These are phyloP conservation scores for Daldinia loculata DNA, from an alignment of 495 filamentous ascomycete genomes.

Conservation along the genomic window DNA sequence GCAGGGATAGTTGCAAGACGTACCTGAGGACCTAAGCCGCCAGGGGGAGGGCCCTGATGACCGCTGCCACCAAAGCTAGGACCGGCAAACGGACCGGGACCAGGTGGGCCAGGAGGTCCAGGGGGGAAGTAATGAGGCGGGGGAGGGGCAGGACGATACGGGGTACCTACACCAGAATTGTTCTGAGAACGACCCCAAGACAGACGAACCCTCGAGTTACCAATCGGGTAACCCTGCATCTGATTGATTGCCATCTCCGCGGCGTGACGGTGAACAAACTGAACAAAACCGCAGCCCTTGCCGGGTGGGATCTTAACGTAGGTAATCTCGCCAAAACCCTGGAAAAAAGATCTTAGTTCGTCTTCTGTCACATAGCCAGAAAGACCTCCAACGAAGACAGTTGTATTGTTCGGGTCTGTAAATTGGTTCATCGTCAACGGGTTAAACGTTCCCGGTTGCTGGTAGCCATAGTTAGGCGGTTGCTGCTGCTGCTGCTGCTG, in stretches of 20 bases:
- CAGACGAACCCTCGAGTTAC: conserved; percentile 96
- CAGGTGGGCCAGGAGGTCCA: conserved; percentile 70
- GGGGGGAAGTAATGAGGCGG: conserved; percentile 89
- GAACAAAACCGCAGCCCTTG: conserved; percentile 98
- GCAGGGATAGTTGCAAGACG: not conserved
- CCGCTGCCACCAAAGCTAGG: conserved; percentile 43
- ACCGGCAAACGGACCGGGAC: conserved; percentile 41
- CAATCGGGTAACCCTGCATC: conserved; percentile 99
- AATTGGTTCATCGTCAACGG: conserved; percentile 94
- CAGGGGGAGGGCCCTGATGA: conserved; percentile 43
- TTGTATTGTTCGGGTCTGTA: conserved; percentile 99
- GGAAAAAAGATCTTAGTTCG: conserved; percentile 99
- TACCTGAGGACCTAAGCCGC: conserved; percentile 46
- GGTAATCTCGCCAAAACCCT: conserved; percentile 99
- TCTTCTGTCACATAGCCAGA: conserved; percentile 99
- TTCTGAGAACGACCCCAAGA: conserved; percentile 99
- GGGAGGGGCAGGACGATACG: conserved; percentile 93
- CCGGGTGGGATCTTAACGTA: conserved; percentile 99
- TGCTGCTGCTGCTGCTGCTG: conserved; percentile 38
- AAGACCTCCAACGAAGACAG: conserved; percentile 96
- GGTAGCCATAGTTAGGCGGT: conserved; percentile 65
- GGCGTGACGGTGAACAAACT: conserved; percentile 98
- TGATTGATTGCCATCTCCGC: conserved; percentile 99
- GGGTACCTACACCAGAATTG: conserved; percentile 98
- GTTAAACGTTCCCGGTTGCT: conserved; percentile 51